Conservation (phyloP, 345 rosid genomes). For the Pistacia atlantica region DNA sequence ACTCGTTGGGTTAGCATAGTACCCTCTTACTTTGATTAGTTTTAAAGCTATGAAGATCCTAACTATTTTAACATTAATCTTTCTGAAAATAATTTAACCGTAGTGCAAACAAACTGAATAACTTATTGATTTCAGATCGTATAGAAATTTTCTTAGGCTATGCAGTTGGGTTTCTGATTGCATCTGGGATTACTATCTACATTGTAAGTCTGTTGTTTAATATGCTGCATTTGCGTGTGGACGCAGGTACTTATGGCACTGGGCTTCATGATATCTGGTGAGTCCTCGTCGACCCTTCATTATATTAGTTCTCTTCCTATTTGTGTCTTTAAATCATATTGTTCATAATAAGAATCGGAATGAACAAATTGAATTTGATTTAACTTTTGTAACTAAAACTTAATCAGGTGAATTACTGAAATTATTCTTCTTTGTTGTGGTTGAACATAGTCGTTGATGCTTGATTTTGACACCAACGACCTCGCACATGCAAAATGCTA, state of each 20-base stretch:
- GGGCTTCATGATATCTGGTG: conserved; percentile 41
- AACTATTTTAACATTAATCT: no score
- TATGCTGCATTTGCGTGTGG: conserved; percentile 18
- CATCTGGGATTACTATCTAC: not conserved
- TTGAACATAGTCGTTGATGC: conserved; percentile 18
- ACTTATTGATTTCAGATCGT: not conserved
- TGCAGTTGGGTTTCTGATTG: conserved; percentile 5
- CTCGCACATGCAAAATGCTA: no score
- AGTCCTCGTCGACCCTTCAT: conserved; percentile 5
- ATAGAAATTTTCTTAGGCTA: not conserved
- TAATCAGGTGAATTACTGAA: not conserved
- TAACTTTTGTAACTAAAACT: no score
- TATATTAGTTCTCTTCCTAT: not conserved
- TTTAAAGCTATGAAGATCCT: no score
- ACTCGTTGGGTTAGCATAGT: conserved; percentile 45
- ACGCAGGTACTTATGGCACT: conserved; percentile 42
- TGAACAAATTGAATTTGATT: no score
- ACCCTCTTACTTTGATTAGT: not conserved
- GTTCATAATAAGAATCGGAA: no score
- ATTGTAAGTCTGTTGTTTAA: not conserved
- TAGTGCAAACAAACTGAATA: not conserved
- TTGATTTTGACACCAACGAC: no score
- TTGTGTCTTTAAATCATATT: not conserved
- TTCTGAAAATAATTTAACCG: not conserved
- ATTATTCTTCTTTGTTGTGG: not conserved